Percentiles rank a stretch among this genome's conserved stretches.
These are phyloP conservation scores for Simmondsia chinensis DNA, from an alignment of 148 eudicot species.

Conservation along the genomic window DNA sequence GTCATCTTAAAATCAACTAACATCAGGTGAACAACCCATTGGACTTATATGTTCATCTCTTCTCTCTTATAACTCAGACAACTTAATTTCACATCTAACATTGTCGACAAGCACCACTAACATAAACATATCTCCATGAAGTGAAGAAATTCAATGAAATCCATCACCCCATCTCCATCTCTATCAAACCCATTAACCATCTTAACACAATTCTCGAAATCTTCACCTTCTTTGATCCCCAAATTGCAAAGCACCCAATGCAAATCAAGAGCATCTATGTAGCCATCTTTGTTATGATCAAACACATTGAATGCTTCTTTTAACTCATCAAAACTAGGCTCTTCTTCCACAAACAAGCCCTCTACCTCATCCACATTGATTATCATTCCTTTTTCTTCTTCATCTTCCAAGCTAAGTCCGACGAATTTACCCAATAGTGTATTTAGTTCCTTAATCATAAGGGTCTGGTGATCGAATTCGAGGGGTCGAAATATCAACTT, in stretches of 20 bases:
- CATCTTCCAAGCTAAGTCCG: conserved; percentile 12
- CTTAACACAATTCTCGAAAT: conserved; percentile 25
- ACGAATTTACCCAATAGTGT: conserved; percentile 4
- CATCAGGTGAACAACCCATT: no score
- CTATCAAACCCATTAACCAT: conserved; percentile 41
- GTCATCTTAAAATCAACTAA: no score
- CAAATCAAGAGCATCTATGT: conserved; percentile 40
- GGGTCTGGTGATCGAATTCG: neutral
- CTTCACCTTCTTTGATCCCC: conserved; percentile 19
- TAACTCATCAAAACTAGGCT: conserved; percentile 36
- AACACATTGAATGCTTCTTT: conserved; percentile 42
- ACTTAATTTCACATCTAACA: no score
- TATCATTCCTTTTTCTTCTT: neutral
- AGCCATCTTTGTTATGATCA: conserved; percentile 44
- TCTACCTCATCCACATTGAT: conserved; percentile 5
- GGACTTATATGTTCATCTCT: no score
- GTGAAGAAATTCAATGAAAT: conserved; percentile 31
- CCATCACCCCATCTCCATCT: conserved; percentile 33
- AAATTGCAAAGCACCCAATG: conserved; percentile 28
- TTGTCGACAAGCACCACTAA: neutral
- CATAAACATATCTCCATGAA: conserved; percentile 22
- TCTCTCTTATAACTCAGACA: no score
- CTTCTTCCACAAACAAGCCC: conserved; percentile 27
- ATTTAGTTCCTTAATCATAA: neutral
- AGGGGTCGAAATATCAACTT: neutral